Evolutionary conservation across 1,139 yeast genomes (phyloP).

Genomic region (Blastobotrys arbuscula): DNA sequence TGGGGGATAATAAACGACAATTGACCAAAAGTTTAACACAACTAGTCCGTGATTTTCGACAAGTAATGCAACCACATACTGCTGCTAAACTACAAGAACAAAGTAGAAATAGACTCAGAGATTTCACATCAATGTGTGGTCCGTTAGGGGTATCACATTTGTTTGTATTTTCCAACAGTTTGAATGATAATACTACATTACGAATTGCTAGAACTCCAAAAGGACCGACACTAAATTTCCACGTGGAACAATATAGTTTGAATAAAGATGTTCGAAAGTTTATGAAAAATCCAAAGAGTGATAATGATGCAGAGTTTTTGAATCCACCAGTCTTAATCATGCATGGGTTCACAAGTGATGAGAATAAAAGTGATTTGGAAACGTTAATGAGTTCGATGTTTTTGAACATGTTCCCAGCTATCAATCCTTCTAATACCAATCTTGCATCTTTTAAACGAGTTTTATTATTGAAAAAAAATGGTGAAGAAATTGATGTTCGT

Average conservation of each 20-base stretch:
- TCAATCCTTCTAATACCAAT: slow-evolving; percentile 75
- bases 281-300: slow-evolving; percentile 53
- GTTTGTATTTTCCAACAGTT: slow-evolving; percentile 77
- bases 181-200: slow-evolving; percentile 72
- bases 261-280: slow-evolving; percentile 73
- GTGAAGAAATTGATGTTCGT: slow-evolving; percentile 71
- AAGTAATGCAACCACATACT: slow-evolving; percentile 94
- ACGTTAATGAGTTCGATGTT: slow-evolving; percentile 82
- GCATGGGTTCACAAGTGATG: slow-evolving; percentile 66
- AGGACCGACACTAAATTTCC: slow-evolving; percentile 90
- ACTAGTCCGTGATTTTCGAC: slow-evolving; percentile 80
- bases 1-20: slow-evolving; percentile 61
- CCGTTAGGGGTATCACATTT: slow-evolving; percentile 90
- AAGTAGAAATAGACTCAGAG: slow-evolving; percentile 78
- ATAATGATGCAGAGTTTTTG: slow-evolving; percentile 48
- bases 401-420: slow-evolving; percentile 94
- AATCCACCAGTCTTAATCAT: slow-evolving; percentile 87
- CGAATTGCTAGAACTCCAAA: slow-evolving; percentile 84
- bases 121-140: slow-evolving; percentile 94
- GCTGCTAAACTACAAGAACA: slow-evolving; percentile 85
- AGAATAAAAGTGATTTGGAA: slow-evolving; percentile 43
- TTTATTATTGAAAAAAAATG: slow-evolving; percentile 69
- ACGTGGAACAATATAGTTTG: slow-evolving; percentile 68
- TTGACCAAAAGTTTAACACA: slow-evolving; percentile 78
- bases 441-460: slow-evolving; percentile 77